A percentile compares a stretch with the other conserved stretches of the same genome.
phyloP scores from a whole-genome alignment of 805 yeast species.

The Metschnikowia matae region DNA sequence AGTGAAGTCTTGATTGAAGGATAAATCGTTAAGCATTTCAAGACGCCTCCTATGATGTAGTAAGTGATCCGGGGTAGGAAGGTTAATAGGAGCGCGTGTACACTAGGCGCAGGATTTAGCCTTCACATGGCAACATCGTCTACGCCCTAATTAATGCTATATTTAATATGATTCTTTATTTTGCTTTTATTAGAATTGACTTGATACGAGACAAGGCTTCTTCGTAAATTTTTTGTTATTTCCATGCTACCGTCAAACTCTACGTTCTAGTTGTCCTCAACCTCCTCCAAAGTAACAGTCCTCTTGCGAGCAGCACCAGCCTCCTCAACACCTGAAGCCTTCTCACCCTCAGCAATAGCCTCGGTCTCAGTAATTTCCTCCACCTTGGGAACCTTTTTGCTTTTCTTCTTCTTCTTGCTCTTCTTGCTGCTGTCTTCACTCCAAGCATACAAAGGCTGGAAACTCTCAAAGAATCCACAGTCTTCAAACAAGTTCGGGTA shows the following conservation, averaged over 20 bases:
- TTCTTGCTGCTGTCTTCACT: constrained; percentile 43
- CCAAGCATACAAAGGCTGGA: constrained; percentile 86
- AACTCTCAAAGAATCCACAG: constrained; percentile 89
- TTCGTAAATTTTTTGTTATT: neutral
- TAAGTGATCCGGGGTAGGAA: neutral
- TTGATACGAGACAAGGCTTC: neutral
- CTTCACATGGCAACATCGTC: neutral
- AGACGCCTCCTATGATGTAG: neutral
- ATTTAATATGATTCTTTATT: neutral
- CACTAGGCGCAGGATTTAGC: neutral
- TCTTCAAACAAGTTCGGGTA: constrained; percentile 96
- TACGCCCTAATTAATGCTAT: too few relatives aligned
- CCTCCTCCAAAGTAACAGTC: constrained; percentile 40
- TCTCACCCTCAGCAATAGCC: constrained; percentile 13
- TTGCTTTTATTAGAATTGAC: neutral
- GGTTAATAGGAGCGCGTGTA: constrained; percentile 1
- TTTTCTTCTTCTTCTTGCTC: constrained; percentile 21
- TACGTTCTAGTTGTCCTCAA: constrained; percentile 23
- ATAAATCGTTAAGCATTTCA: constrained; percentile 30
- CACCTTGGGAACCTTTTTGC: constrained; percentile 8
- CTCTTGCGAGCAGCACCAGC: constrained; percentile 24
- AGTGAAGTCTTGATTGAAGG: constrained; percentile 41
- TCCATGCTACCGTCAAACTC: neutral
- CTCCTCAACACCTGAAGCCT: constrained; percentile 16
- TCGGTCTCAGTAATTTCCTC: constrained; percentile 7